Conservation (phyloP, 2,329 filamentous ascomycete genomes). For the Apiospora marii region DNA sequence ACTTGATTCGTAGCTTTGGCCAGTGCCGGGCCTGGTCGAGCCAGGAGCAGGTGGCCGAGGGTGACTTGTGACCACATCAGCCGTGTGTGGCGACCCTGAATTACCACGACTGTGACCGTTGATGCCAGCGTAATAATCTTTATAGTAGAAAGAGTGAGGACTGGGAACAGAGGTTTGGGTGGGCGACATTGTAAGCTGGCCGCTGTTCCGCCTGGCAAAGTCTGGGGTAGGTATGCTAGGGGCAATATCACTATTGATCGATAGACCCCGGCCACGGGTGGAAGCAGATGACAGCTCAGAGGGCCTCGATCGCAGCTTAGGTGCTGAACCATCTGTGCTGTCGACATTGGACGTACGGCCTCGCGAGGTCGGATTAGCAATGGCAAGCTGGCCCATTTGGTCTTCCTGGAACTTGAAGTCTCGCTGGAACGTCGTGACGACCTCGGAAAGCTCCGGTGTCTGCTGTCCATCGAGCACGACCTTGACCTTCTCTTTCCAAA, state of each 20-base stretch:
- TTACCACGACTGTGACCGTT: conserved; percentile 60
- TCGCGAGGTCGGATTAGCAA: conserved; percentile 78
- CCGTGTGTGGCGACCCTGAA: conserved; percentile 57
- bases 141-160: conserved; percentile 64
- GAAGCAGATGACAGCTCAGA: conserved; percentile 51
- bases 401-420: conserved; percentile 82
- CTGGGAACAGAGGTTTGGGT: conserved; percentile 54
- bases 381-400: conserved; percentile 73
- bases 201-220: conserved; percentile 70
- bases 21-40: conserved; percentile 63
- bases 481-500: conserved; percentile 85
- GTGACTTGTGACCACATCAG: conserved; percentile 59
- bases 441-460: conserved; percentile 73
- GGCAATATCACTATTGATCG: conserved; percentile 68
- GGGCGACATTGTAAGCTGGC: conserved; percentile 69
- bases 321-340: conserved; percentile 60
- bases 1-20: conserved; percentile 65
- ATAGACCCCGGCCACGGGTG: conserved; percentile 64
- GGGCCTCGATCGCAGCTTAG: conserved; percentile 57
- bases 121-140: conserved; percentile 58
- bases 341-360: conserved; percentile 66
- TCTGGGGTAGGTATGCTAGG: conserved; percentile 72
- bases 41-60: conserved; percentile 54
- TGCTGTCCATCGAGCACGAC: conserved; percentile 73
- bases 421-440: conserved; percentile 78